Evolutionary conservation across 31 red algal genomes (phyloP).

Genomic region (Endocladia muricata): DNA sequence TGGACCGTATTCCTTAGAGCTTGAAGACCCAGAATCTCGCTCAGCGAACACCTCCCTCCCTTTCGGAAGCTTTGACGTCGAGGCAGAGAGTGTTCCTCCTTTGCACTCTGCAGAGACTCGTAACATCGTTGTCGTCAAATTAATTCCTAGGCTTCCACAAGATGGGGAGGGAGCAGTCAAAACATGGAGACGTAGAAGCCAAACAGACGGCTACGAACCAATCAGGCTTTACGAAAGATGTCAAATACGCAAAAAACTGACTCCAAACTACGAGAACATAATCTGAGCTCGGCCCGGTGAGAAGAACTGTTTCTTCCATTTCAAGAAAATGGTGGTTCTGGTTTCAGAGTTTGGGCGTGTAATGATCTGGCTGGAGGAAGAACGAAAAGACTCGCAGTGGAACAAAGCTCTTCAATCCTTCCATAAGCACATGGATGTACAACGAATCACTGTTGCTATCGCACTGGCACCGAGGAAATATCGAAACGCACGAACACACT

Average conservation of each 20-base stretch:
- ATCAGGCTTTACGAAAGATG: neutral
- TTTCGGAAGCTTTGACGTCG: neutral
- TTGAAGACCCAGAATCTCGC: neutral
- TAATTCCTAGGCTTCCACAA: neutral
- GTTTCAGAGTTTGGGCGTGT: neutral
- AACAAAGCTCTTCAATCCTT: too few species aligned
- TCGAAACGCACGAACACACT: too few species aligned
- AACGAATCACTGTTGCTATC: too few species aligned
- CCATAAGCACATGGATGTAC: too few species aligned
- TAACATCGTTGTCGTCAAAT: neutral
- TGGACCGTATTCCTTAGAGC: neutral
- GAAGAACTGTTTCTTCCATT: neutral
- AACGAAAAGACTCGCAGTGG: too few species aligned
- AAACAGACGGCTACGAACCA: neutral
- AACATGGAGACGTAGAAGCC: neutral
- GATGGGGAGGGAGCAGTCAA: neutral
- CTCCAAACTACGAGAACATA: neutral
- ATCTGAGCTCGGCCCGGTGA: neutral
- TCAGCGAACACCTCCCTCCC: neutral
- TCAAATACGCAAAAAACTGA: neutral
- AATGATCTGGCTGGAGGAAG: neutral
- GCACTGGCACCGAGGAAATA: too few species aligned
- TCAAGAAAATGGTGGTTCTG: neutral
- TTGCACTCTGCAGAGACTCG: neutral
- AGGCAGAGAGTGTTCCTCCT: neutral